phyloP scores from a whole-genome alignment of 2,329 filamentous ascomycete genomes.

The Periconia sp. region DNA sequence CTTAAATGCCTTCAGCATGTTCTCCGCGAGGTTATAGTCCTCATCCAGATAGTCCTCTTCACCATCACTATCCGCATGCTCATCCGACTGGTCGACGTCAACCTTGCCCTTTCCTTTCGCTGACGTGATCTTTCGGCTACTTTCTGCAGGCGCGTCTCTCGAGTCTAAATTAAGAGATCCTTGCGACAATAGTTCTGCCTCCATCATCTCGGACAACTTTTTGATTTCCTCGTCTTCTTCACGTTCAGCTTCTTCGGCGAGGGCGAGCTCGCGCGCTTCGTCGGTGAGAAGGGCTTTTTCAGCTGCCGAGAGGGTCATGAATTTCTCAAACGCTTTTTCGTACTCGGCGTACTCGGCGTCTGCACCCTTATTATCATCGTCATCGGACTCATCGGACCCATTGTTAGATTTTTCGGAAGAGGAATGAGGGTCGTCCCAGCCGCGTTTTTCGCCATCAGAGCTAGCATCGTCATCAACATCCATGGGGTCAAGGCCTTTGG shows the following conservation, averaged over 20 bases:
- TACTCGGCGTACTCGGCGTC: constrained; percentile 73
- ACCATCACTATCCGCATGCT: constrained; percentile 53
- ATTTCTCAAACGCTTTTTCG: constrained; percentile 80
- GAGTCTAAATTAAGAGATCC: constrained; percentile 64
- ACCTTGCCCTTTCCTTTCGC: constrained; percentile 38
- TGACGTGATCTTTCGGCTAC: constrained; percentile 19
- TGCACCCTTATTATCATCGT: constrained; percentile 67
- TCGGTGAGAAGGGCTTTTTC: constrained; percentile 41
- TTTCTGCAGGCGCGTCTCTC: constrained; percentile 10
- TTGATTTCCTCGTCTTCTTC: constrained; percentile 64
- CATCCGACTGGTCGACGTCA: constrained; percentile 14
- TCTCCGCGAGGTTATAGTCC: constrained; percentile 87
- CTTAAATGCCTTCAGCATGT: constrained; percentile 91
- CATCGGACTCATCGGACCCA: constrained; percentile 64
- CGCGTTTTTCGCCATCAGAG: constrained; percentile 55
- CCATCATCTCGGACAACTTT: constrained; percentile 71
- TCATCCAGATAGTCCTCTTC: constrained; percentile 66
- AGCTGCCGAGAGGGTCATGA: constrained; percentile 73
- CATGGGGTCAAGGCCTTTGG: constrained; percentile 71
- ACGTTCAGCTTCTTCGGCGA: constrained; percentile 49
- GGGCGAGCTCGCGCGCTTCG: constrained; percentile 40
- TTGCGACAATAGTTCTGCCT: constrained; percentile 72
- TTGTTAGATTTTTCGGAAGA: constrained; percentile 50
- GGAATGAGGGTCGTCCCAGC: constrained; percentile 50
- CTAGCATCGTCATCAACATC: constrained; percentile 68